Evolutionary conservation across 371 early-diverging fungal species (phyloP), one percentile per base, ranked within the genome.

Genomic region (Circinella minor): DNA sequence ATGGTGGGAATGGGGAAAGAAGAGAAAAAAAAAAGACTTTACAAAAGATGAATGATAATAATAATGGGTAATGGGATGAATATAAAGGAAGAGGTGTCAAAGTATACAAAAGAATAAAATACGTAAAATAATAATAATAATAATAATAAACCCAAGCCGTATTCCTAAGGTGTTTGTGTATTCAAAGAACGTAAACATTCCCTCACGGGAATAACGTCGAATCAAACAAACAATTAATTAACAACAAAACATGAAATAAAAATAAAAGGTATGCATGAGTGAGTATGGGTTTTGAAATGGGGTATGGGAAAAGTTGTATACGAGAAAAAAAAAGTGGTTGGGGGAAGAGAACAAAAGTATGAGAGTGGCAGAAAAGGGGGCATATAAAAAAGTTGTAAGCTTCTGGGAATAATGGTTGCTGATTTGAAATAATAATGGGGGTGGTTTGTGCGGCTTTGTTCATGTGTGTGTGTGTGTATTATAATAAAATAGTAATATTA

Each of bases 101-200:
- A 57, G 57, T 61, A 61, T 14, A 63, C 43, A 63, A 48, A 34
- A 15, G 6, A 48, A 48, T 18, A 13, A 7, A 1, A 46, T 10
- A 57, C 1, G n/a, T n/a, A 37, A 66, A 6, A 9, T n/a, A 15
- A 47, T 9, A 47, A 47, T 51, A 51, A 51, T n/a, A 51, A 61
- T n/a, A n/a, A n/a, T n/a, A n/a, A n/a, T n/a, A n/a, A 61, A 47
- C 63, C 43, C 20, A 46, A 46, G 61, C 61, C 61, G 61, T 36
- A 46, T 46, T 63, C 63, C 63, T n/a, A 47, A 47, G 47, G 27
- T 63, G 63, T 63, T 63, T 63, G 63, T 10, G 63, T 63, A 38
- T n/a, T 5, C 5, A 13, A 17, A 17, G 10, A 27, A 27, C 27
- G 63, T 63, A 63, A 63, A 63, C 47, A 63, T 63, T 63, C 20